A percentile compares a stretch with the other conserved stretches of the same genome.
Evolutionary conservation across 2,329 filamentous ascomycete genomes (phyloP).

Genomic region (Meredithiella fracta): DNA sequence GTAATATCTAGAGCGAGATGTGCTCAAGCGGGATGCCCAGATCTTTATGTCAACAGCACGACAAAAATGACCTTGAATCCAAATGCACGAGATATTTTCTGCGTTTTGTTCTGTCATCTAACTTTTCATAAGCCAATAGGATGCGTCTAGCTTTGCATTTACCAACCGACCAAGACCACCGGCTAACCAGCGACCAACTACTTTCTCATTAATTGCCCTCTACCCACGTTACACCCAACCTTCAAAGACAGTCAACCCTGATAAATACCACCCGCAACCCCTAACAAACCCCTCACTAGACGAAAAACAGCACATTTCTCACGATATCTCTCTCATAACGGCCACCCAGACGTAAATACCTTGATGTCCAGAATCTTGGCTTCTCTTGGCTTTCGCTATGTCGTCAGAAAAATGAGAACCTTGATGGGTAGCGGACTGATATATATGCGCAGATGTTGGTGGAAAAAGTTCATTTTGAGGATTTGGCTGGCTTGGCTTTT

Average conservation of each 20-base stretch:
- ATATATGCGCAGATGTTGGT: not conserved
- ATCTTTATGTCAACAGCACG: too few relatives aligned
- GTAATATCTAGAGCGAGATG: not conserved
- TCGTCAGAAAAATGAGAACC: not conserved
- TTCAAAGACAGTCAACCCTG: too few relatives aligned
- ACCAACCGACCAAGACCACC: too few relatives aligned
- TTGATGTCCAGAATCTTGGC: not conserved
- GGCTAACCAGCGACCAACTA: not conserved
- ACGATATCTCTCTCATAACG: not conserved
- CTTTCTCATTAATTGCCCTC: too few relatives aligned
- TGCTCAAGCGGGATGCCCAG: not conserved
- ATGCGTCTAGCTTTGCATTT: not conserved
- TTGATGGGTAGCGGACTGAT: not conserved
- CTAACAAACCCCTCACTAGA: not conserved
- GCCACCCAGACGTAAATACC: not conserved
- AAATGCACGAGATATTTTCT: not conserved
- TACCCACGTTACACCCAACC: too few relatives aligned
- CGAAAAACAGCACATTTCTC: not conserved
- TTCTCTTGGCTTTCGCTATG: constrained; percentile 2
- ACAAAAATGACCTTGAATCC: too few relatives aligned
- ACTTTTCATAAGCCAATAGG: not conserved
- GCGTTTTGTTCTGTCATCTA: not conserved
- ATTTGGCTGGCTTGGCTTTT: constrained; percentile 3
- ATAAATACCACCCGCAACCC: not conserved
- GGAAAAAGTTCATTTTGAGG: not conserved